Conservation (phyloP, 2,329 filamentous ascomycete genomes). For the Celoporthe dispersa region DNA sequence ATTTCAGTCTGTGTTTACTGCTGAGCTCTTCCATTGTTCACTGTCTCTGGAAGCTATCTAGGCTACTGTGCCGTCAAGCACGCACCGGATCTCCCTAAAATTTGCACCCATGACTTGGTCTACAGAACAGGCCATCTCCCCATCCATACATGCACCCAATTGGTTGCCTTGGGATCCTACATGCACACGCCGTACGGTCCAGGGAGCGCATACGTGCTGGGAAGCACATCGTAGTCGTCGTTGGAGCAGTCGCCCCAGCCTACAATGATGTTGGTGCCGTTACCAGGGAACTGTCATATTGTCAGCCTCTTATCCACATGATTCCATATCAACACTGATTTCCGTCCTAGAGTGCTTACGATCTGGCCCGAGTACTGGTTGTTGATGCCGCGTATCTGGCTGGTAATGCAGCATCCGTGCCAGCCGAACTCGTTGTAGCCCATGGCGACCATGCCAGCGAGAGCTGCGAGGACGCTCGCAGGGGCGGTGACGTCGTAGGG, state of each 20-base stretch:
- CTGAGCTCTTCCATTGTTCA: neutral
- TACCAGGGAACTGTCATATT: neutral
- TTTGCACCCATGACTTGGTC: neutral
- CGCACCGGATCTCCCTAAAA: neutral
- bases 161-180: neutral
- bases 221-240: neutral
- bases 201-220: neutral
- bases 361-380: conserved; percentile 5
- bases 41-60: neutral
- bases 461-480: neutral
- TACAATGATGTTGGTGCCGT: neutral
- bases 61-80: neutral
- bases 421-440: neutral
- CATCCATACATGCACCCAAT: neutral
- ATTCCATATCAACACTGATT: neutral
- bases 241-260: neutral
- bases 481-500: neutral
- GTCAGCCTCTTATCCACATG: neutral
- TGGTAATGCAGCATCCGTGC: neutral
- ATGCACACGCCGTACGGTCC: neutral
- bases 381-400: neutral
- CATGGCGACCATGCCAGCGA: neutral
- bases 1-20: neutral
- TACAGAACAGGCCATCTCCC: neutral
- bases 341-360: neutral